Conservation (phyloP, 306 rosid species). For the Sindora glabra region DNA sequence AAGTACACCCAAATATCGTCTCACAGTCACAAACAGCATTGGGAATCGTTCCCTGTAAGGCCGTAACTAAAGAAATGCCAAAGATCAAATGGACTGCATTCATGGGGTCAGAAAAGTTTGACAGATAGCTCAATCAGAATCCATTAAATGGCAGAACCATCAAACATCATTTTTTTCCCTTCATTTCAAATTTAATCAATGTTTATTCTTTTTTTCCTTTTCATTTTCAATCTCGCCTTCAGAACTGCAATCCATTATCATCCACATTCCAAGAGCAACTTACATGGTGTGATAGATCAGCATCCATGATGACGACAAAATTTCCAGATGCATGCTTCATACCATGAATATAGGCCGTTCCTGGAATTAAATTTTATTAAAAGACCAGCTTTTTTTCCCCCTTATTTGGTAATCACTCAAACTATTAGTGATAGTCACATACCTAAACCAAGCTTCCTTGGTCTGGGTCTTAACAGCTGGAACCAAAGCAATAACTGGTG, state of each 20-base stretch:
- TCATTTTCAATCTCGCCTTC: neutral
- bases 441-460: slow-evolving; percentile 92
- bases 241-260: slow-evolving; percentile 2
- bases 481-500: slow-evolving; percentile 9
- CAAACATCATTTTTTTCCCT: too few relatives aligned
- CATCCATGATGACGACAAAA: slow-evolving; percentile 95
- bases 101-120: too few relatives aligned
- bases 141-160: too few relatives aligned
- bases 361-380: slow-evolving; percentile 46
- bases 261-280: slow-evolving; percentile 20
- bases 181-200: too few relatives aligned
- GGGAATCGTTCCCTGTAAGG: too few relatives aligned
- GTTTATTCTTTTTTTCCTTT: neutral
- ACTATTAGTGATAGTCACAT: slow-evolving; percentile 8
- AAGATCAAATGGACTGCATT: too few relatives aligned
- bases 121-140: too few relatives aligned
- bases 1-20: too few relatives aligned
- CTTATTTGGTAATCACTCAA: neutral
- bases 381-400: slow-evolving; percentile 6
- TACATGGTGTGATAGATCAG: slow-evolving; percentile 91
- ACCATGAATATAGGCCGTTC: slow-evolving; percentile 92
- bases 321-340: slow-evolving; percentile 91
- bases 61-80: too few relatives aligned
- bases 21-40: too few relatives aligned
- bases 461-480: slow-evolving; percentile 81